Conservation (phyloP, 1,284 basidiomycete species). For the Lentinus polychrous region DNA sequence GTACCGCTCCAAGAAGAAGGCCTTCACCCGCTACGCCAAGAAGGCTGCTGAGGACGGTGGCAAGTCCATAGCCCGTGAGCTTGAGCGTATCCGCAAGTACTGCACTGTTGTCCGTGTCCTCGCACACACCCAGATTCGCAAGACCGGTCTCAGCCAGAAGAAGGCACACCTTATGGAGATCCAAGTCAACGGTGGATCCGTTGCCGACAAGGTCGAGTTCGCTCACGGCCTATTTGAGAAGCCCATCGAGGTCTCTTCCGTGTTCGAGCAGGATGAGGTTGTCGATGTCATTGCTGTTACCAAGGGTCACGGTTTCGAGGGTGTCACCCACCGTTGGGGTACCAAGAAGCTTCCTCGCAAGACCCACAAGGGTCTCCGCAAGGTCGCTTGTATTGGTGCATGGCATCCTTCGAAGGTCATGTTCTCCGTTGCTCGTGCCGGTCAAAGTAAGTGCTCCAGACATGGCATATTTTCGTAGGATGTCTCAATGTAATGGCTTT, state of each 20-base stretch:
- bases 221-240: slow-evolving; percentile 97
- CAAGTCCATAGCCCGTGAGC: slow-evolving; percentile 89
- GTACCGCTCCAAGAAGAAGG: slow-evolving; percentile 99
- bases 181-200: slow-evolving; percentile 96
- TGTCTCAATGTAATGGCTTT: slow-evolving; percentile 12
- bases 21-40: slow-evolving; percentile 98
- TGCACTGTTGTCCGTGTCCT: slow-evolving; percentile 99
- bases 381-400: slow-evolving; percentile 99
- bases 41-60: slow-evolving; percentile 96
- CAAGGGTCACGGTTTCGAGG: slow-evolving; percentile 99
- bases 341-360: slow-evolving; percentile 98
- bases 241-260: slow-evolving; percentile 77
- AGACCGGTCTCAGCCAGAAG: slow-evolving; percentile 98
- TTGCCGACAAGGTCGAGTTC: slow-evolving; percentile 98
- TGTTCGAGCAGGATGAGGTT: slow-evolving; percentile 97
- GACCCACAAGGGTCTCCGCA: slow-evolving; percentile 99
- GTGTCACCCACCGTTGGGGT: slow-evolving; percentile 99
- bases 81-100: slow-evolving; percentile 99
- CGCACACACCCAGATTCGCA: slow-evolving; percentile 97
- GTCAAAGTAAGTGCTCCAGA: slow-evolving; percentile 74
- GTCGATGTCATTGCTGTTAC: slow-evolving; percentile 98
- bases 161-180: slow-evolving; percentile 99
- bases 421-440: slow-evolving; percentile 99
- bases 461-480: neutral
- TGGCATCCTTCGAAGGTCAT: slow-evolving; percentile 99